A percentile compares a stretch with the other conserved stretches of the same genome.
Evolutionary conservation across 176 grass and related monocot species (phyloP).

Genomic region (Thinopyrum elongatum): DNA sequence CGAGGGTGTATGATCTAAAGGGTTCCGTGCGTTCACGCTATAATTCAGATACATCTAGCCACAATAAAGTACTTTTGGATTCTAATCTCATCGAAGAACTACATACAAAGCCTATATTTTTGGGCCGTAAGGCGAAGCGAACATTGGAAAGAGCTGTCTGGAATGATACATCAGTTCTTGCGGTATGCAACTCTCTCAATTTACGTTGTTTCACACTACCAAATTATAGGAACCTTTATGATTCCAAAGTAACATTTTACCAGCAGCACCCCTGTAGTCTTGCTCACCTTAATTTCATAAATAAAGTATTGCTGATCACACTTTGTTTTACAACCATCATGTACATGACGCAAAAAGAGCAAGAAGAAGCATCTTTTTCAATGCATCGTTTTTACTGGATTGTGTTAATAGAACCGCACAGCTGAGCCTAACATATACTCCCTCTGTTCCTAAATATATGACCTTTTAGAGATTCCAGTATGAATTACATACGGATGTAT

Average conservation of each 20-base stretch:
- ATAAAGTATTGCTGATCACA: conserved; percentile 11
- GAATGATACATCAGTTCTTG: conserved; percentile 96
- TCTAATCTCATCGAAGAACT: conserved; percentile 82
- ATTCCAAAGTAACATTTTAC: background rate
- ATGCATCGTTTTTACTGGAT: background rate
- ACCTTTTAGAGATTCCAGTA: too few species aligned
- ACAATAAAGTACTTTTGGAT: conserved; percentile 89
- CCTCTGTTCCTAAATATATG: too few species aligned
- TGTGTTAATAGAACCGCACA: background rate
- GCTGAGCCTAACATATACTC: background rate
- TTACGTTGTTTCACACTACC: background rate
- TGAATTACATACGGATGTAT: too few species aligned
- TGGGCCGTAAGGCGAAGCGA: conserved; percentile 65
- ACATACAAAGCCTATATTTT: conserved; percentile 76
- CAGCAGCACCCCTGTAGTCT: background rate
- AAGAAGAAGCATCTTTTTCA: background rate
- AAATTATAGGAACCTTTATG: background rate
- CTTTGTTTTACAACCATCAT: background rate
- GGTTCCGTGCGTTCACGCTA: conserved; percentile 83
- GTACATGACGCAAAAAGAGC: background rate
- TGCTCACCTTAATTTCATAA: conserved; percentile 11
- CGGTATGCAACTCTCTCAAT: conserved; percentile 44
- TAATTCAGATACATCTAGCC: conserved; percentile 66
- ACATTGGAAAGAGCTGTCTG: conserved; percentile 78
- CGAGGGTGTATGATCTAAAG: conserved; percentile 90